Base-by-base conservation (phyloP, 495 filamentous ascomycete genomes). In the Penicillium goetzii region DNA sequence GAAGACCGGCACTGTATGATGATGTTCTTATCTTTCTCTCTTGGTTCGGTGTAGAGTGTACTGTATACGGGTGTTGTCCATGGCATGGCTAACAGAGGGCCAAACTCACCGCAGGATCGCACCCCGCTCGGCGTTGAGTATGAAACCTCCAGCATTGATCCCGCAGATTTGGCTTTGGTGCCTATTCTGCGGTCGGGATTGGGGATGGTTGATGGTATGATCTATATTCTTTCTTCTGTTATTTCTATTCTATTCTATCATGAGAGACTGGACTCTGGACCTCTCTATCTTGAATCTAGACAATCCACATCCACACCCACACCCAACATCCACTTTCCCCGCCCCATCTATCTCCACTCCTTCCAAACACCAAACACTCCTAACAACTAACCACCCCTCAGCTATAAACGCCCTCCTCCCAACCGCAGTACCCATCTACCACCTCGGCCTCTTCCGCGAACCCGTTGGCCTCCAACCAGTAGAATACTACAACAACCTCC, bases 401-500 rank as follows among this genome's bases (percentile, higher is more conserved):
- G 93, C 93, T 3, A 76, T 97, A 32, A 88, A 92, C 80, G 87
- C 86, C 62, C 82, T 98, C 63, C 91, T 98, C 60, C 94, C 94
- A 4, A 73, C 75, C 55, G 83, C 93, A 3, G 90, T 92, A 36
- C 89, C 93, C 17, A 86, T 98, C 65, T 91, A 98, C 78, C 94
- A 98, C 75, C 88, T 98, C 25, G 94, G 94, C 49, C 87, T 98
- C 63, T 98, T 91, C 80, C 90, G 94, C 68, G 94, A 97, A 70
- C 89, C 88, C 33, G 84, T 85, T 62, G 90, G 90, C 38, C 88
- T 97, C 30, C 85, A 90, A 56, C 93, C 94, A 0, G 94, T 98
- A 52, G 94, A 98, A 79, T 98, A 98, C 84, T 98, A 98, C 83
- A 98, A 88, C 80, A 98, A 98, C 77, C 90, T 98, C 21, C 93